Conservation (phyloP, 2,329 filamentous ascomycete species). For the Phialemoniopsis sp. region DNA sequence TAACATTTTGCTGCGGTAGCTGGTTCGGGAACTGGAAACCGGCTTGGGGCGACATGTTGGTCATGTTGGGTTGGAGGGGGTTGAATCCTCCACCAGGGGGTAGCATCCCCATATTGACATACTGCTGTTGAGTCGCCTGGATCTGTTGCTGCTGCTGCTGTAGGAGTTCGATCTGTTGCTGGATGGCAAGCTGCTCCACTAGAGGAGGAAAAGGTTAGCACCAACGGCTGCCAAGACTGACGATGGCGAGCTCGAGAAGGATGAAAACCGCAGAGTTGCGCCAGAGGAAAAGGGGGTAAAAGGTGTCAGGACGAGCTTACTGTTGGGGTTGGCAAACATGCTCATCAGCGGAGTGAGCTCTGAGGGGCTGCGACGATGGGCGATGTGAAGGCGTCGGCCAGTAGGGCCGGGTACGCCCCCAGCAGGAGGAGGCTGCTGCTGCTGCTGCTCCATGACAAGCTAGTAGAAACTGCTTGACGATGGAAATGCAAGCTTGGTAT, state of each 20-base stretch:
- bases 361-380: constrained; percentile 92
- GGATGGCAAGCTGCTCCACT: constrained; percentile 98
- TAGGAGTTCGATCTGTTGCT: constrained; percentile 95
- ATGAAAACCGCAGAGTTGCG: constrained; percentile 4
- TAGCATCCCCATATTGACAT: constrained; percentile 96
- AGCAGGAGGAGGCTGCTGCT: constrained; percentile 44
- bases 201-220: constrained; percentile 15
- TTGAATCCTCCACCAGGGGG: constrained; percentile 70
- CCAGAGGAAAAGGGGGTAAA: not conserved
- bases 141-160: constrained; percentile 98
- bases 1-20: constrained; percentile 67
- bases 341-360: constrained; percentile 97
- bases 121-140: constrained; percentile 93
- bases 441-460: constrained; percentile 62
- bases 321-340: constrained; percentile 68
- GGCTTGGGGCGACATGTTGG: constrained; percentile 72
- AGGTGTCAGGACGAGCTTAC: constrained; percentile 40
- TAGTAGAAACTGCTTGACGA: too few species aligned
- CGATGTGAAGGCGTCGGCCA: constrained; percentile 92
- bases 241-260: not conserved
- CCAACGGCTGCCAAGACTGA: not conserved
- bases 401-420: constrained; percentile 66
- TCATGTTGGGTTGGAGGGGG: constrained; percentile 75
- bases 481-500: constrained; percentile 27
- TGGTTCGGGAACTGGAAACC: constrained; percentile 87